These are phyloP conservation scores for Oenanthe javanica DNA, from an alignment of 140 eudicot species.

Conservation along the genomic window DNA sequence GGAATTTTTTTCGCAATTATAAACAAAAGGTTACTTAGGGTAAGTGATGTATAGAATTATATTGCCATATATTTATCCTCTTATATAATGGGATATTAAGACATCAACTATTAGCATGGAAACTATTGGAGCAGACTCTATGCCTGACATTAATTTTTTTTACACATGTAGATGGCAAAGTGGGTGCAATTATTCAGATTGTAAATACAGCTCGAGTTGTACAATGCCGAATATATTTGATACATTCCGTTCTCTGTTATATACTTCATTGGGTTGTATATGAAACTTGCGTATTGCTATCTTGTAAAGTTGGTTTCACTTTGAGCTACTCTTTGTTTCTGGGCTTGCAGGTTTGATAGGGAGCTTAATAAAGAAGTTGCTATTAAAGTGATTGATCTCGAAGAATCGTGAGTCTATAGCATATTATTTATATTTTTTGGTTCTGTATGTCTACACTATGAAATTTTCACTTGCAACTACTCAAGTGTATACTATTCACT, in stretches of 20 bases:
- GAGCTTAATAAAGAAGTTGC: slow-evolving; percentile 88
- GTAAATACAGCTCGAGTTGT: slow-evolving; percentile 2
- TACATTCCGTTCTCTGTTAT: neutral
- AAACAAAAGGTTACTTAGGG: neutral
- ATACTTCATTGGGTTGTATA: neutral
- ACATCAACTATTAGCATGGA: neutral
- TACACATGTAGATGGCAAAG: neutral
- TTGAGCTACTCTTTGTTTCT: slow-evolving; percentile 16
- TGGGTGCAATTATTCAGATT: neutral
- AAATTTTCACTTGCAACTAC: neutral
- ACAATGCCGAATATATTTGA: neutral
- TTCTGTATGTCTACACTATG: neutral
- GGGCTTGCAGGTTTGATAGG: slow-evolving; percentile 69
- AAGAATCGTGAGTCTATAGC: slow-evolving; percentile 79
- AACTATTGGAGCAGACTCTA: neutral
- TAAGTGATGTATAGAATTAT: neutral
- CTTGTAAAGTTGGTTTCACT: neutral
- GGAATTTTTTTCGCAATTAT: neutral
- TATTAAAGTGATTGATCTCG: slow-evolving; percentile 91
- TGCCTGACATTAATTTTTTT: neutral
- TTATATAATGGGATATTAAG: neutral
- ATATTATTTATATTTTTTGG: neutral
- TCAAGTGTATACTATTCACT: neutral
- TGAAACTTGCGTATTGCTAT: neutral
- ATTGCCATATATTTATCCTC: no score